Percentiles rank a stretch among this genome's conserved stretches.
These are phyloP conservation scores for Melastoma malabathricum DNA, from an alignment of 345 rosid genomes.

Conservation along the genomic window DNA sequence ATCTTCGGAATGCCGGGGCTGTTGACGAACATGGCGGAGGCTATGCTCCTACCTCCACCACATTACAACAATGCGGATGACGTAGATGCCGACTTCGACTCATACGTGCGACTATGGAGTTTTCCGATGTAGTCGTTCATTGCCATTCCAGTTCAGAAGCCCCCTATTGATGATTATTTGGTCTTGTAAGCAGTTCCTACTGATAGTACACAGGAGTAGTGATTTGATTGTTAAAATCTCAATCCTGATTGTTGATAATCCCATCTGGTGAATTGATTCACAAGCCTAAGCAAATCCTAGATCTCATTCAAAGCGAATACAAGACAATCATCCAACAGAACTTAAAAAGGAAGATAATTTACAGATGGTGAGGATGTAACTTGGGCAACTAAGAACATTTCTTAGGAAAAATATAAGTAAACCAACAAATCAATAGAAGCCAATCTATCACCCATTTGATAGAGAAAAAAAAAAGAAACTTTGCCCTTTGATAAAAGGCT, in stretches of 20 bases:
- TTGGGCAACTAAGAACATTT: slow-evolving; percentile 5
- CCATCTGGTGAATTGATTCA: too few relatives aligned
- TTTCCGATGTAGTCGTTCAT: slow-evolving; percentile 2
- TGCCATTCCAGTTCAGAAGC: neutral
- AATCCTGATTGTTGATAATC: too few relatives aligned
- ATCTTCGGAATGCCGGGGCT: slow-evolving; percentile 51
- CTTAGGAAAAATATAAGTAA: neutral
- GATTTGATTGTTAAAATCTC: too few relatives aligned
- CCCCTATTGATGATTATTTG: neutral
- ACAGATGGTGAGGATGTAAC: neutral
- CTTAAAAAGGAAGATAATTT: neutral
- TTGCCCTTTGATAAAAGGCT: too few relatives aligned
- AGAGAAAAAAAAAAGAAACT: too few relatives aligned
- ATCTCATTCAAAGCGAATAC: neutral
- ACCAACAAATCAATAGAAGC: too few relatives aligned
- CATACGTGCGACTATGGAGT: slow-evolving; percentile 53
- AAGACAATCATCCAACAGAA: neutral
- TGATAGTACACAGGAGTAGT: too few relatives aligned
- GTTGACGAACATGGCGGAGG: slow-evolving; percentile 59
- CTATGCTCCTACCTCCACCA: slow-evolving; percentile 70
- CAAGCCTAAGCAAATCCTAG: too few relatives aligned
- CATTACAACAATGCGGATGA: slow-evolving; percentile 18
- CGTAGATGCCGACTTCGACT: slow-evolving; percentile 12
- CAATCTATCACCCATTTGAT: too few relatives aligned
- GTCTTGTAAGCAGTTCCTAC: neutral